These are phyloP conservation scores for Friedmanniomyces endolithicus DNA, from an alignment of 495 filamentous ascomycete species.

Conservation along the genomic window DNA sequence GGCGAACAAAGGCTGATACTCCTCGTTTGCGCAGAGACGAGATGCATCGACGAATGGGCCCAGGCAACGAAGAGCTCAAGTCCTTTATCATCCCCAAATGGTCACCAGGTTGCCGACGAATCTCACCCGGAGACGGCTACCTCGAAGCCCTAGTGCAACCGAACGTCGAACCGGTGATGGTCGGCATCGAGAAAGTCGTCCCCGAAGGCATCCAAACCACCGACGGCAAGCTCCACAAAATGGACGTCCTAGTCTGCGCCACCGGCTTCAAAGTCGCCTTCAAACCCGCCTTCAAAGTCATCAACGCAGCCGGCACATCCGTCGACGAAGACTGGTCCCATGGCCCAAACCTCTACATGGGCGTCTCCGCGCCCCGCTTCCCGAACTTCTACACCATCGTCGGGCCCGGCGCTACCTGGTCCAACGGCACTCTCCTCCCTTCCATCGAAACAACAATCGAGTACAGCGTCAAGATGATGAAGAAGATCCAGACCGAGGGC, in stretches of 20 bases:
- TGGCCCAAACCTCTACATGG: constrained; percentile 23
- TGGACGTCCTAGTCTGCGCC: constrained; percentile 16
- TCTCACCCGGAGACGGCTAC: constrained; percentile 25
- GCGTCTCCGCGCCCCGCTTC: constrained; percentile 22
- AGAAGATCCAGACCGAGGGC: constrained; percentile 16
- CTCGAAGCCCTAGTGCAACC: constrained; percentile 30
- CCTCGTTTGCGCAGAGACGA: too few species aligned
- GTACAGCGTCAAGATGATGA: constrained; percentile 20
- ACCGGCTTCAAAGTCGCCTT: constrained; percentile 19
- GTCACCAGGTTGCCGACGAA: constrained; percentile 25
- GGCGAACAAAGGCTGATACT: too few species aligned
- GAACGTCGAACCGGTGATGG: constrained; percentile 25
- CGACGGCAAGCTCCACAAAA: constrained; percentile 31
- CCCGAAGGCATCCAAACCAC: constrained; percentile 34
- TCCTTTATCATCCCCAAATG: constrained; percentile 29
- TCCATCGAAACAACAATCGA: constrained; percentile 26
- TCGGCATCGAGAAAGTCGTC: constrained; percentile 25
- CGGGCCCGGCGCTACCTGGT: constrained; percentile 11
- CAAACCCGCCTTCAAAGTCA: constrained; percentile 24
- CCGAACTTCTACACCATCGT: constrained; percentile 26
- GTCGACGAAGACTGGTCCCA: constrained; percentile 24
- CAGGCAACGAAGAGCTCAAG: constrained; percentile 26
- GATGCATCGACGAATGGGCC: constrained; percentile 24
- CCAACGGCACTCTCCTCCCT: constrained; percentile 32
- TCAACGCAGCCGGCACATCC: constrained; percentile 20